Evolutionary conservation across 306 rosid species (phyloP).

Genomic region (Erythrophleum fordii): DNA sequence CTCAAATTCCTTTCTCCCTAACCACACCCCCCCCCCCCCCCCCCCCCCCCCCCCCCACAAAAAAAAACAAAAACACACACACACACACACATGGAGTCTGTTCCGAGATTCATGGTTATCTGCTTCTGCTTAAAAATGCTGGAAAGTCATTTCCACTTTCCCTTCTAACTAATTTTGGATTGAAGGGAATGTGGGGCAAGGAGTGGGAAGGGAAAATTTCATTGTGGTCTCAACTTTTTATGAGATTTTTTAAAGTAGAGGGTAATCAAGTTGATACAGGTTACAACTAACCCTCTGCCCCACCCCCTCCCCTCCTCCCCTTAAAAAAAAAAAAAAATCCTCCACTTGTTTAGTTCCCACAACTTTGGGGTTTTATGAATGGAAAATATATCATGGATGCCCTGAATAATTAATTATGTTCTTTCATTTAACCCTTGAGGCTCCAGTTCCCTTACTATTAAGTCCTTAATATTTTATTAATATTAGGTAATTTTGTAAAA

Average conservation of each 20-base stretch:
- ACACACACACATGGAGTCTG: background rate
- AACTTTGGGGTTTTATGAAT: background rate
- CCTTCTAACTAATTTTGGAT: background rate
- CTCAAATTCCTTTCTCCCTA: background rate
- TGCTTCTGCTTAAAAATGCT: background rate
- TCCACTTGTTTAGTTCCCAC: background rate
- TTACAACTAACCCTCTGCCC: background rate
- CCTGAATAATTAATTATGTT: background rate
- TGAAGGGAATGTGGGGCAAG: background rate
- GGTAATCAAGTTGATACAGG: background rate
- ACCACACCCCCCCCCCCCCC: too few species aligned
- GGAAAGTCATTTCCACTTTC: background rate
- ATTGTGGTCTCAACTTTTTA: background rate
- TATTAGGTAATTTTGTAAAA: background rate
- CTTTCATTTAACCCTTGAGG: background rate
- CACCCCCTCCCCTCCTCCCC: background rate
- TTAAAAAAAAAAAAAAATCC: background rate
- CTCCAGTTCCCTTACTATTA: background rate
- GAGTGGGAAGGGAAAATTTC: background rate
- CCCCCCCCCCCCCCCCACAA: too few species aligned
- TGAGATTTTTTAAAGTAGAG: too few species aligned
- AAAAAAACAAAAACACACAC: too few species aligned
- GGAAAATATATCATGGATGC: background rate
- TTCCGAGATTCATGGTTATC: background rate
- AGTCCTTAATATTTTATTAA: background rate